Evolutionary conservation across 1,284 basidiomycete genomes (phyloP), one percentile per base, ranked within the genome.

Genomic region (Abortiporus biennis): DNA sequence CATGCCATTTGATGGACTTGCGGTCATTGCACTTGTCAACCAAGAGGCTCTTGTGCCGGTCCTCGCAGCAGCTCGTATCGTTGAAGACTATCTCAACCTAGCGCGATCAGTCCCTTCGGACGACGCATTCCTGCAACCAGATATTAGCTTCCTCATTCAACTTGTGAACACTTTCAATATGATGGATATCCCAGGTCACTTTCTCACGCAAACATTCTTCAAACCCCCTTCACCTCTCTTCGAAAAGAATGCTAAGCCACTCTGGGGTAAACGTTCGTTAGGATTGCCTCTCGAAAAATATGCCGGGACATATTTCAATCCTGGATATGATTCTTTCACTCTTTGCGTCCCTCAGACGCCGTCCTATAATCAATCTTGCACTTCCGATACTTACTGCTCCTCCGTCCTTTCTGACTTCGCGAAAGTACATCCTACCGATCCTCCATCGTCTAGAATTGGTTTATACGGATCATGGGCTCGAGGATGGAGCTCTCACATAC

Each of bases 1-100:
- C 37, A 38, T 57, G 13, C 54, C 56, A 8, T 4, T 25, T 11
- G 62, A 66, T 34, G 63, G 63, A 19, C 49, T 74, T 3, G 72
- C 63, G 1, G 53, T 71, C n/a, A 59, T 71, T 13, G 52, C 62
- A 0, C 58, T 75, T 1, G 64, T 65, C 4, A 74, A 75, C 44
- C 61, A 59, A 35, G 64, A 63, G 1, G 29, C 40, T 4, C 54
- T 50, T 9, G 52, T 69, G 15, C 34, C 59, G 4, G 58, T 63
- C 25, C 50, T 56, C 29, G 40, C 1, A 47, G 42, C 24, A 27
- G 13, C n/a, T 19, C 40, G 43, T 12, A 25, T 55, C 37, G 29
- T 54, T 11, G 47, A 55, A 25, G 46, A 53, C 12, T 42, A 48
- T 2, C 36, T 55, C 5, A 52, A 36, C 0, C 37, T 48, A 6